Evolutionary conservation across 1,284 basidiomycete genomes (phyloP).

Genomic region (Ganoderma resinaceum): DNA sequence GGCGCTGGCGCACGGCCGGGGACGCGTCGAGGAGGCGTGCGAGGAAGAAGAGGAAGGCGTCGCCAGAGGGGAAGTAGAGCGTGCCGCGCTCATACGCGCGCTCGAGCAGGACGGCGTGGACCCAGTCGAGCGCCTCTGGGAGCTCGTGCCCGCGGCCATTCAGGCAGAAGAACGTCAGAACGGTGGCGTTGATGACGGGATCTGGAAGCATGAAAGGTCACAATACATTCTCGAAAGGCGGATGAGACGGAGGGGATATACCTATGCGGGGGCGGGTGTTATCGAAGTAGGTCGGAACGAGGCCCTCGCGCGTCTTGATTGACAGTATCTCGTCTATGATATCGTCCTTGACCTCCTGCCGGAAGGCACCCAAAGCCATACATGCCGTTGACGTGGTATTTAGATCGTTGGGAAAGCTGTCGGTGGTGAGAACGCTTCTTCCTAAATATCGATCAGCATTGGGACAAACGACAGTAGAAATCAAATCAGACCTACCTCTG

Average conservation of each 20-base stretch:
- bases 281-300: slow-evolving; percentile 3
- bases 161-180: slow-evolving; percentile 51
- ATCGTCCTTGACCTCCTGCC: background rate
- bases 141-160: slow-evolving; percentile 53
- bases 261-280: slow-evolving; percentile 6
- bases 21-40: slow-evolving; percentile 52
- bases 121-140: slow-evolving; percentile 50
- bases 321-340: slow-evolving; percentile 11
- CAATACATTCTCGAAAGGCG: background rate
- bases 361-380: background rate
- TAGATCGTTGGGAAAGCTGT: slow-evolving; percentile 49
- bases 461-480: background rate
- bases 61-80: slow-evolving; percentile 60
- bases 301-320: background rate
- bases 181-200: slow-evolving; percentile 56
- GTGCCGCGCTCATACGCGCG: slow-evolving; percentile 48
- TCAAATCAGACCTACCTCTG: background rate
- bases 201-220: slow-evolving; percentile 7
- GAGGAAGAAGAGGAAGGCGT: slow-evolving; percentile 62
- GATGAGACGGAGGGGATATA: slow-evolving; percentile 53
- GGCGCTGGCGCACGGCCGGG: slow-evolving; percentile 42
- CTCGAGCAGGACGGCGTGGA: slow-evolving; percentile 50
- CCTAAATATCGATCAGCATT: background rate
- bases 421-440: background rate
- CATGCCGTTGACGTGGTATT: slow-evolving; percentile 36